Evolutionary conservation across 768 basidiomycete species (phyloP), one percentile per base, ranked within the genome.

Genomic region (Tricholoma flavovirens): DNA sequence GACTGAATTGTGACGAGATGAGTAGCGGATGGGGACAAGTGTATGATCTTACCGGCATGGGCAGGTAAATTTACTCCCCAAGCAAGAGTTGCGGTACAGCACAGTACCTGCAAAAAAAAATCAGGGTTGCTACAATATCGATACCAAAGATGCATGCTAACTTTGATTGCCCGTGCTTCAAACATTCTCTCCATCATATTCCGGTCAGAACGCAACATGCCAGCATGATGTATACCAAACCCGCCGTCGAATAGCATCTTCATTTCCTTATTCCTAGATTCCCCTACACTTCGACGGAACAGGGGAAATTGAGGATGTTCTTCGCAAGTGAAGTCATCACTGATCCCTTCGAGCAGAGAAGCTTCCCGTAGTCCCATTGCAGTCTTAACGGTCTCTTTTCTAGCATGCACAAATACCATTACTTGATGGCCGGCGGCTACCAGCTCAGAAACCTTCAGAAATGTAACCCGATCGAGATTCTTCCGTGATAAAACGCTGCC

Each of bases 51-150:
- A 90, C 90, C 93, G 55, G 97, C 97, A 72, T 98, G 96, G 15
- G 97, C 97, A 32, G 97, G 97, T 59, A 99, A 75, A 70, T 99
- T 99, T 62, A 99, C 97, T 72, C 97, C 97, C 97, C 97, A 99
- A 4, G 97, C 97, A 42, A 99, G 78, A 2, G 97, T 99, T 5
- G 97, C 93, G 2, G 97, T 99, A 75, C 97, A 99, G 70, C 93
- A 97, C 15, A 99, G 76, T 51, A 99, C 95, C 95, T 97, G 63
- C 21, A n/a, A 14, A 24, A 1, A 7, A n/a, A 46, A 30, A n/a
- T 60, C 54, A 59, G 32, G 10, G 26, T 24, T 15, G 50, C n/a
- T 43, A 35, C 17, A 51, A 4, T 33, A 42, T 29, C 1, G 21
- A 17, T 14, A 9, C 42, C 4, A 7, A 29, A 24, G 14, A 10